These are phyloP conservation scores for Boletus barrowsii DNA, from an alignment of 768 basidiomycete genomes.

Conservation along the genomic window DNA sequence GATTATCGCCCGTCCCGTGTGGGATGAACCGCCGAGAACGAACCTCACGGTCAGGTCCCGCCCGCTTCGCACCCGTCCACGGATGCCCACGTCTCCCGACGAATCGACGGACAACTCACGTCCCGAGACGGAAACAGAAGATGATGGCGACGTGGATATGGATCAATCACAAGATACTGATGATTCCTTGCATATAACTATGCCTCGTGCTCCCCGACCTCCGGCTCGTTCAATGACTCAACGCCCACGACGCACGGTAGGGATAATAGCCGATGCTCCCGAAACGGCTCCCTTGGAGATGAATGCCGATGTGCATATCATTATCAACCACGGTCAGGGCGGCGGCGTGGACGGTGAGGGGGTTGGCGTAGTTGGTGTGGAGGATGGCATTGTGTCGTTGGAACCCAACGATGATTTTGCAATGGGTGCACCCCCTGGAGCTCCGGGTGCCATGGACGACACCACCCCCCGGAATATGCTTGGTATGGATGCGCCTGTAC, in stretches of 20 bases:
- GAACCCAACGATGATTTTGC: constrained; percentile 86
- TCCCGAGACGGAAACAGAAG: constrained; percentile 76
- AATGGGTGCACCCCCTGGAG: constrained; percentile 88
- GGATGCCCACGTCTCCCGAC: constrained; percentile 39
- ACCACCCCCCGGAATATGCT: constrained; percentile 26
- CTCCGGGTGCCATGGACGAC: constrained; percentile 74
- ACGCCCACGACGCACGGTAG: constrained; percentile 42
- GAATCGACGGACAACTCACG: constrained; percentile 51
- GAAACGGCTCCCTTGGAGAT: constrained; percentile 37
- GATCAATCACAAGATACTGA: constrained; percentile 38
- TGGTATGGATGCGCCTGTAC: constrained; percentile 23
- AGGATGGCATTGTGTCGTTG: constrained; percentile 72
- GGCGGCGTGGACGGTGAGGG: constrained; percentile 39
- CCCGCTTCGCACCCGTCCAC: constrained; percentile 28
- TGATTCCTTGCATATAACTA: constrained; percentile 30
- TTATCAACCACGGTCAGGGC: constrained; percentile 47
- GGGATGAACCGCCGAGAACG: constrained; percentile 42
- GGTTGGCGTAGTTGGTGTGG: constrained; percentile 49
- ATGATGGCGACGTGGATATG: constrained; percentile 62
- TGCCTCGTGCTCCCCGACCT: constrained; percentile 28
- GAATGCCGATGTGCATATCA: constrained; percentile 48
- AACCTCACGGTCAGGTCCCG: constrained; percentile 30
- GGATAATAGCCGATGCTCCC: constrained; percentile 43
- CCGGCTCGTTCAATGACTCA: constrained; percentile 33
- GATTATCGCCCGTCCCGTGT: constrained; percentile 61